Evolutionary conservation across 331 rosid species (phyloP).

Genomic region (Quercus phellos): DNA sequence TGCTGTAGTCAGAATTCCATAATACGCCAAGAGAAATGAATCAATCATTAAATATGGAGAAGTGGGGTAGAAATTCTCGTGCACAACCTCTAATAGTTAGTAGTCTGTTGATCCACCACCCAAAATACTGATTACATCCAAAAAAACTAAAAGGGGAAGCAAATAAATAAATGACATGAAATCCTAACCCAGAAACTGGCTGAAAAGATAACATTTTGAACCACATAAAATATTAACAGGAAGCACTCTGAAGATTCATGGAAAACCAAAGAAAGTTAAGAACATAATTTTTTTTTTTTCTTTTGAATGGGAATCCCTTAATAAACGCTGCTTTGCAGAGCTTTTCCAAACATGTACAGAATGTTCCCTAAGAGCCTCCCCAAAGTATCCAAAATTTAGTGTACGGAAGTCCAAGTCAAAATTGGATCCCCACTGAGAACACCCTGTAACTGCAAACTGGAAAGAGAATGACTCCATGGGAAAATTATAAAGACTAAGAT

Average conservation of each 20-base stretch:
- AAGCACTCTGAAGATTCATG: neutral
- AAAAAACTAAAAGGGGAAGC: neutral
- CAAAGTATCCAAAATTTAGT: neutral
- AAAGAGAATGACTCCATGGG: neutral
- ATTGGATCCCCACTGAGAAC: neutral
- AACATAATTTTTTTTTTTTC: too few species aligned
- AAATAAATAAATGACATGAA: neutral
- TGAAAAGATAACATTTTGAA: neutral
- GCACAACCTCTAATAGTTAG: neutral
- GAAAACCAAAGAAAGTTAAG: neutral
- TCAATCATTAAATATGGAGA: neutral
- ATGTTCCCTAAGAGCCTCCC: neutral
- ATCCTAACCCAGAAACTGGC: neutral
- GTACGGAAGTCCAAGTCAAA: neutral
- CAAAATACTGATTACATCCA: conserved; percentile 3
- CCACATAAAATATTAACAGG: neutral
- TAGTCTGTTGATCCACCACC: conserved; percentile 6
- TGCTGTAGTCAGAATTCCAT: conserved; percentile 57
- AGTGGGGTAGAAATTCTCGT: neutral
- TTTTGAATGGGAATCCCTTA: neutral
- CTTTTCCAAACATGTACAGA: neutral
- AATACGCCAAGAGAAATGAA: conserved; percentile 21
- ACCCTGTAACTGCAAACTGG: neutral
- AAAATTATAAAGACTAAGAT: neutral
- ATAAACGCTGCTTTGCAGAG: neutral